phyloP scores from a whole-genome alignment of 1,139 yeast species.

The Maudiozyma humilis region DNA sequence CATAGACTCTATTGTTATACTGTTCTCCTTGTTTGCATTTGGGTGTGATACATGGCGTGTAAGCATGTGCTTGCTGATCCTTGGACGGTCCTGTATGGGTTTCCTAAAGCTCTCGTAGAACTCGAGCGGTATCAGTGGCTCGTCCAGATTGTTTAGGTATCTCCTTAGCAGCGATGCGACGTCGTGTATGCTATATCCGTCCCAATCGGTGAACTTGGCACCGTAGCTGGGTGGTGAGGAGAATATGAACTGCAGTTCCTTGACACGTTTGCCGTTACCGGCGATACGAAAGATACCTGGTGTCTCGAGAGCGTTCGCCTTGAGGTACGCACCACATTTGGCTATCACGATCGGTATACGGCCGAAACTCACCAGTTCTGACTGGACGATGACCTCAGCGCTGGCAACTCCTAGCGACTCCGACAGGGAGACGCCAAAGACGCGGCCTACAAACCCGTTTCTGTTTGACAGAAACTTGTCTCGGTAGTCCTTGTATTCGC shows the following conservation, averaged over 20 bases:
- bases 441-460: constrained; percentile 36
- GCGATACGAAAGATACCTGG: constrained; percentile 93
- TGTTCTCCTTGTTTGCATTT: constrained; percentile 19
- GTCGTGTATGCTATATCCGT: constrained; percentile 90
- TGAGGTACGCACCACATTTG: constrained; percentile 81
- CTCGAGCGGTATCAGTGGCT: constrained; percentile 78
- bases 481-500: constrained; percentile 21
- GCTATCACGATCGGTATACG: constrained; percentile 60
- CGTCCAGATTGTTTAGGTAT: constrained; percentile 80
- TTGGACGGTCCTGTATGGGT: constrained; percentile 46
- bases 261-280: constrained; percentile 82
- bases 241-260: constrained; percentile 75
- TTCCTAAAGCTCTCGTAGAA: constrained; percentile 73
- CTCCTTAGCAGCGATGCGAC: constrained; percentile 87
- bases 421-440: constrained; percentile 79
- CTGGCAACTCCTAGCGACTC: constrained; percentile 63
- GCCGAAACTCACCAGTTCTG: constrained; percentile 31
- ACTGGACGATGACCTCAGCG: constrained; percentile 33
- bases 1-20: constrained; percentile 8
- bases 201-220: constrained; percentile 70
- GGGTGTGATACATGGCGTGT: constrained; percentile 17
- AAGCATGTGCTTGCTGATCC: constrained; percentile 28
- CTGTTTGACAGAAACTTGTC: constrained; percentile 26
- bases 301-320: constrained; percentile 63
- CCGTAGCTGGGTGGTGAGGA: constrained; percentile 88